Conservation (phyloP, 2,329 filamentous ascomycete genomes). For the Beauveria rudraprayagi region DNA sequence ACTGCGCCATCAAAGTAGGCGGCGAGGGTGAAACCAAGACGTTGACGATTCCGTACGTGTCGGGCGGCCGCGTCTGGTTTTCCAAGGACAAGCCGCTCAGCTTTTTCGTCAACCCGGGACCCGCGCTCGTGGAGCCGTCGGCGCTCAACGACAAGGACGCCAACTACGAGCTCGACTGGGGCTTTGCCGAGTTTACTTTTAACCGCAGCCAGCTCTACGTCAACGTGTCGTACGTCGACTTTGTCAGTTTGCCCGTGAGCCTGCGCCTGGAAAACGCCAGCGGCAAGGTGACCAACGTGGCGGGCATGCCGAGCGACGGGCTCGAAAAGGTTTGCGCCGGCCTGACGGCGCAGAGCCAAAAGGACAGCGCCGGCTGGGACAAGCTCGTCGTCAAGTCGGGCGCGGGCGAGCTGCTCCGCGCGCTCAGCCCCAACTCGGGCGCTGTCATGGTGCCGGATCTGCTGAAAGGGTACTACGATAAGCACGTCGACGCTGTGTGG, state of each 20-base stretch:
- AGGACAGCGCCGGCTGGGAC: constrained; percentile 44
- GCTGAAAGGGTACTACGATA: constrained; percentile 42
- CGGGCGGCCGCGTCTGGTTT: constrained; percentile 67
- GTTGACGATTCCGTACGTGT: constrained; percentile 61
- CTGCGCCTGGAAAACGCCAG: constrained; percentile 41
- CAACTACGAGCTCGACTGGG: constrained; percentile 56
- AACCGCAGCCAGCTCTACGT: constrained; percentile 54
- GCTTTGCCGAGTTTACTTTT: constrained; percentile 63
- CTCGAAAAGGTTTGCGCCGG: constrained; percentile 36
- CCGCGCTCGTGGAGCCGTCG: constrained; percentile 66
- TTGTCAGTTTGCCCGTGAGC: constrained; percentile 58
- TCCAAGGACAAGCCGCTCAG: constrained; percentile 50
- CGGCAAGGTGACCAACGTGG: constrained; percentile 37
- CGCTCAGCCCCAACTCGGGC: constrained; percentile 45
- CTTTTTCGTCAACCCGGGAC: constrained; percentile 64
- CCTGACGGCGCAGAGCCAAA: constrained; percentile 36
- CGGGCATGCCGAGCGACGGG: constrained; percentile 40
- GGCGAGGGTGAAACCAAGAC: constrained; percentile 49
- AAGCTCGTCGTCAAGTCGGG: constrained; percentile 37
- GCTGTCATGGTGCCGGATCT: constrained; percentile 34
- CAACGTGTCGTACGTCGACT: constrained; percentile 70
- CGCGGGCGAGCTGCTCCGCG: constrained; percentile 33
- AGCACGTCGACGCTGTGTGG: constrained; percentile 46
- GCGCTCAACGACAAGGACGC: constrained; percentile 57
- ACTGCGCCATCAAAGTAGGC: constrained; percentile 59